Base-by-base conservation (phyloP, 2,329 filamentous ascomycete species). In the Parastagonospora avenae region DNA sequence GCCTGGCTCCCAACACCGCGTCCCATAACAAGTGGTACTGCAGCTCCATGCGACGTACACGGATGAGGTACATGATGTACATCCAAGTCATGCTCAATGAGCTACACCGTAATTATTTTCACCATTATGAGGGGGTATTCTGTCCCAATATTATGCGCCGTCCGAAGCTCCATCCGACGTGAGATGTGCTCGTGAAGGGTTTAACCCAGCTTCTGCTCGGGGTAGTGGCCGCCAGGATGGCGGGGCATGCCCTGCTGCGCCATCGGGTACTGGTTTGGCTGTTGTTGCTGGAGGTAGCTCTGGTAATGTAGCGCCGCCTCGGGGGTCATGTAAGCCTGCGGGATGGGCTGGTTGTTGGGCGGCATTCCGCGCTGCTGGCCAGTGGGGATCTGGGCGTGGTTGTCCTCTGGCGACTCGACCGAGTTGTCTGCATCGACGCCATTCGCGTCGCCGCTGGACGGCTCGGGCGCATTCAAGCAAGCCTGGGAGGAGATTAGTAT, bases 391-490 rank as follows among this genome's bases (percentile, higher is more conserved):
- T 92, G 89, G 67, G 84, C 85, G 67, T 89, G 87, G 54, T 92
- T 87, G 74, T 97, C 94, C 76, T 97, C 94, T 46, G 93, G 92
- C 1, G 93, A 95, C 62, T 97, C 92, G 68, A 91, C 89, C 59
- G 74, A 70, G 45, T 76, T 76, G 62, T 80, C 77, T 41, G 72
- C 77, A 53, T 81, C 79, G 53, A 80, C 77, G 57, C 79, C 79
- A 54, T 81, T 81, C 27, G 96, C 91, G 67, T 86, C 87, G 68
- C 90, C 90, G 30, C 86, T 84, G 19, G 87, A 82, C 43, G 93
- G 92, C 75, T 99, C 94, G 36, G 94, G 94, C 15, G 94, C 94
- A 75, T 99, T 99, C 55, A 99, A 79, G 73, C 94, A 99, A 44
- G 94, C 92, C 93, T 97, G 65, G n/a, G 48, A 15, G n/a, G 24